A percentile compares a stretch with the other conserved stretches of the same genome.
Conservation (phyloP, 371 early-diverging fungal species). For the Funneliformis caledonium region DNA sequence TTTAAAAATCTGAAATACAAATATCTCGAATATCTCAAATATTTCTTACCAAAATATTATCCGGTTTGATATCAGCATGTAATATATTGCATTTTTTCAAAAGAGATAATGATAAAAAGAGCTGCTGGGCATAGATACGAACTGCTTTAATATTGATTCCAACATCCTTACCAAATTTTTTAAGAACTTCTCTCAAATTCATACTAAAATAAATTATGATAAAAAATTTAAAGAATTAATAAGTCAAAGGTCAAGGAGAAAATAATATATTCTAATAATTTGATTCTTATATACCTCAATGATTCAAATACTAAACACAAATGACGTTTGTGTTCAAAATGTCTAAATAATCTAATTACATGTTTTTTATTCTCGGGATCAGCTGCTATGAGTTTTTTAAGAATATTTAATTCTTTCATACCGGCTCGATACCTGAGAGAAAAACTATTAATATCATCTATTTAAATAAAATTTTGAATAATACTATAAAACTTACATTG, state of each 20-base stretch:
- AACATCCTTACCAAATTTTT: conserved; percentile 91
- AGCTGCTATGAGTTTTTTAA: conserved; percentile 78
- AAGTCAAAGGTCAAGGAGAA: not conserved
- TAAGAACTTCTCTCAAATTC: conserved; percentile 92
- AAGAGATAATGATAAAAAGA: conserved; percentile 85
- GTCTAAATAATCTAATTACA: conserved; percentile 77
- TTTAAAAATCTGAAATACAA: not conserved
- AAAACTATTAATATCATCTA: not conserved
- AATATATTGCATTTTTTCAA: conserved; percentile 82
- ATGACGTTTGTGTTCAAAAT: conserved; percentile 91
- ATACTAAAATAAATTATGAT: conserved; percentile 54
- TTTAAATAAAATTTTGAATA: not conserved
- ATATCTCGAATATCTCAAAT: not conserved
- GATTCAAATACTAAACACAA: conserved; percentile 95
- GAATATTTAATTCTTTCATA: conserved; percentile 85
- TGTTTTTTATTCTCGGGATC: conserved; percentile 91
- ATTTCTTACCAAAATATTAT: conserved; percentile 86
- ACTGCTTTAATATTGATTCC: conserved; percentile 94
- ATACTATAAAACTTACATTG: conserved; percentile 69
- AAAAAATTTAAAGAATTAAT: not conserved
- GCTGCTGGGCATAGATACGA: conserved; percentile 88
- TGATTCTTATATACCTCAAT: conserved; percentile 58
- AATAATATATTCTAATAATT: not conserved
- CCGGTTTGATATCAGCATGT: conserved; percentile 99
- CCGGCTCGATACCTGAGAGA: conserved; percentile 85